Base-by-base conservation (phyloP, 768 basidiomycete genomes). In the Plicaturopsis crispa region DNA sequence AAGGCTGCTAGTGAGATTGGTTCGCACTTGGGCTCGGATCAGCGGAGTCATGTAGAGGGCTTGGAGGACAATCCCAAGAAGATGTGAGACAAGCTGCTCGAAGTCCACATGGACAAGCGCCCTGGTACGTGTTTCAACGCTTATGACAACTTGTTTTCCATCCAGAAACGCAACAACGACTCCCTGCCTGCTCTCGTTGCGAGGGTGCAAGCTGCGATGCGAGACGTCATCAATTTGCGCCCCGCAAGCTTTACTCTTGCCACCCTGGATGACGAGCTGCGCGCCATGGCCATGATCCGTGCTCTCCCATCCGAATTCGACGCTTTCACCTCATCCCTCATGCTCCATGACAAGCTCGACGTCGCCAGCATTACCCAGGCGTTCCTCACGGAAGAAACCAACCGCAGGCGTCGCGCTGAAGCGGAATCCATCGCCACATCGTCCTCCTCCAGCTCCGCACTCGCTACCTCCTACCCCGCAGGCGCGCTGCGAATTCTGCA, bases 31-130 rank as follows among this genome's bases (percentile, higher is more conserved):
- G 26, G 14, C 8, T 14, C 26, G 14, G 26, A 28, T 8, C 26
- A 28, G 26, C 8, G 26, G 14, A 28, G 8, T 14, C 26, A 28
- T 28, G 10, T 28, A 8, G 14, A 8, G 14, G 26, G 26, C 26
- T 8, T 28, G 10, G 10, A 28, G 26, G 26, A 28, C 14, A 28
- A 28, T 28, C 26, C 8, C 14, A 14, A 26, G 37, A 6, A 33
- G 26, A 44, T 48, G 44, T 45, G 40, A 36, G 24, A 45, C n/a
- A n/a, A 41, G 31, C 33, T 48, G n/a, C 39, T 41, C 30, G 22
- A 35, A 16, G 35, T 43, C 21, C 44, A 48, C 38, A 40, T 41
- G 33, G 32, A 37, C 34, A 42, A 45, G 39, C 12, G 35, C 26
- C 33, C 44, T 19, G 37, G 40, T 24, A 46, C 41, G 20, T 37